These are phyloP conservation scores for Aeminium ludgeri DNA, from an alignment of 495 filamentous ascomycete genomes.

Conservation along the genomic window DNA sequence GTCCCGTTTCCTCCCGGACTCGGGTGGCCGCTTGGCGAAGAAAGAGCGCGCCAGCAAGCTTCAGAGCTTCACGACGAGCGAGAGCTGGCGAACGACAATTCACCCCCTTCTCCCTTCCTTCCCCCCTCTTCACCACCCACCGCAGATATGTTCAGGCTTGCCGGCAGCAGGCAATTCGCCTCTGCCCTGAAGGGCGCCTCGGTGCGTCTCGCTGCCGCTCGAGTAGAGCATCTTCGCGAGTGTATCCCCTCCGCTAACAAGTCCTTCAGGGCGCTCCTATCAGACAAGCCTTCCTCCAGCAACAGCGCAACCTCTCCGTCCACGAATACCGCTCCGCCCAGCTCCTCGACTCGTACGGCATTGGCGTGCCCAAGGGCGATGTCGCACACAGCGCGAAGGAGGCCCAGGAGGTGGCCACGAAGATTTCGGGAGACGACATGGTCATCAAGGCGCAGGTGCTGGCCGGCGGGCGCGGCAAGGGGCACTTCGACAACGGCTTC, in stretches of 20 bases:
- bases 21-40: not conserved
- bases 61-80: not conserved
- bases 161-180: slow-evolving; percentile 47
- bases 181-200: slow-evolving; percentile 47
- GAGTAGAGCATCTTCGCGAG: slow-evolving; percentile 3
- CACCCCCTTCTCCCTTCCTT: not conserved
- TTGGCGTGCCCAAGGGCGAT: slow-evolving; percentile 76
- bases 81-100: not conserved
- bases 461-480: slow-evolving; percentile 93
- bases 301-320: slow-evolving; percentile 79
- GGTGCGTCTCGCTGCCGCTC: slow-evolving; percentile 29
- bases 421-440: slow-evolving; percentile 84
- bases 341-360: slow-evolving; percentile 72
- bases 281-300: slow-evolving; percentile 39
- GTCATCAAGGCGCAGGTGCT: slow-evolving; percentile 99
- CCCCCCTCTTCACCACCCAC: not conserved
- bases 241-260: slow-evolving; percentile 17
- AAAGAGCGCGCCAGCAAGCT: not conserved
- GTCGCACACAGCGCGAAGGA: slow-evolving; percentile 70
- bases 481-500: slow-evolving; percentile 90
- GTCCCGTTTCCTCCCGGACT: no score
- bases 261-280: slow-evolving; percentile 31
- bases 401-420: slow-evolving; percentile 78
- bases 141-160: slow-evolving; percentile 52
- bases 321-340: slow-evolving; percentile 94